phyloP scores from a whole-genome alignment of 352 stramenopile species.

The Pythium insidiosum region DNA sequence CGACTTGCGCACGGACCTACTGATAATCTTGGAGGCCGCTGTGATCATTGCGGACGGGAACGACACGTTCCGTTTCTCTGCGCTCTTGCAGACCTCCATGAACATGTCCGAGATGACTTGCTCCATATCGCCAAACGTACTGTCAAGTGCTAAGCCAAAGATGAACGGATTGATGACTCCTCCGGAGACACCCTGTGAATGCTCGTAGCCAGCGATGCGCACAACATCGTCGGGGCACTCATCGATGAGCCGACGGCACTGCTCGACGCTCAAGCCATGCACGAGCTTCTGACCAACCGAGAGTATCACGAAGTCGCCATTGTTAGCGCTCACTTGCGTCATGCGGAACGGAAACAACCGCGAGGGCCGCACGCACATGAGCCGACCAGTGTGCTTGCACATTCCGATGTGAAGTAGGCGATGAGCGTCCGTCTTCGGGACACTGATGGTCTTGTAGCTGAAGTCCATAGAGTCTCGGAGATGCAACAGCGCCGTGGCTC shows the following conservation, averaged over 20 bases:
- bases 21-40: constrained; percentile 57
- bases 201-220: constrained; percentile 22
- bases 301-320: constrained; percentile 67
- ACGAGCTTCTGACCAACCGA: constrained; percentile 40
- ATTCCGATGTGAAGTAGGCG: constrained; percentile 46
- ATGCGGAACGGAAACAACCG: constrained; percentile 43
- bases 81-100: constrained; percentile 55
- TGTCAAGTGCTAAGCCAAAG: constrained; percentile 50
- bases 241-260: constrained; percentile 32
- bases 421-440: constrained; percentile 24
- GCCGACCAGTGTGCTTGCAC: constrained; percentile 19
- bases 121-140: constrained; percentile 68
- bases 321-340: constrained; percentile 37
- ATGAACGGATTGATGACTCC: constrained; percentile 28
- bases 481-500: constrained; percentile 40
- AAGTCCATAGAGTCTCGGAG: constrained; percentile 29
- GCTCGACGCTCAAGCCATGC: constrained; percentile 23
- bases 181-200: background rate
- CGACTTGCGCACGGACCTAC: constrained; percentile 52
- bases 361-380: constrained; percentile 43
- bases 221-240: constrained; percentile 8
- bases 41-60: constrained; percentile 57
- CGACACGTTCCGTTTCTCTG: constrained; percentile 56
- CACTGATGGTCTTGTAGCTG: constrained; percentile 36
- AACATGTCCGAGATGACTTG: constrained; percentile 73